Percentiles rank a stretch among this genome's conserved stretches.
These are phyloP conservation scores for Ambrosiella xylebori DNA, from an alignment of 2,329 filamentous ascomycete genomes.

Conservation along the genomic window DNA sequence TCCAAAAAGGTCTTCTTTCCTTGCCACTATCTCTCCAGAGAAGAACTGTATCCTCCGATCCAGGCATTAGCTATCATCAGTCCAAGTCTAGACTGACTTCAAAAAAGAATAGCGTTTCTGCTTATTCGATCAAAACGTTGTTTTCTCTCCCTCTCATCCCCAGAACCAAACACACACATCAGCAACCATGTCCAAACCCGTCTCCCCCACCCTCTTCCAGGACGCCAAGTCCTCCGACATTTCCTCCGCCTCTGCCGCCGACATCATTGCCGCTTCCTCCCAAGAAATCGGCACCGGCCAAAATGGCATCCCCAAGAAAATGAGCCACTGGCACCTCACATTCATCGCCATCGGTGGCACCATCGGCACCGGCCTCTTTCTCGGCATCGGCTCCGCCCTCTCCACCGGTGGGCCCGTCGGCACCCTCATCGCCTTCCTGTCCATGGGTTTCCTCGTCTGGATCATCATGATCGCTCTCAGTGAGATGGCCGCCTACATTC, in stretches of 20 bases:
- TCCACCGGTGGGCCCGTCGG: constrained; percentile 47
- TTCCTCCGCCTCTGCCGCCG: background rate
- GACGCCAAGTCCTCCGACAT: background rate
- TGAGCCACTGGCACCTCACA: constrained; percentile 27
- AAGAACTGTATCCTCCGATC: too few relatives aligned
- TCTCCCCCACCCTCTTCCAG: background rate
- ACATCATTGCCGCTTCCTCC: background rate
- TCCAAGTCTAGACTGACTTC: too few relatives aligned
- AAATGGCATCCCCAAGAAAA: constrained; percentile 14
- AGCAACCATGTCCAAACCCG: background rate
- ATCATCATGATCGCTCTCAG: constrained; percentile 54
- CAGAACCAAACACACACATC: background rate
- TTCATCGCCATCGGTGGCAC: constrained; percentile 41
- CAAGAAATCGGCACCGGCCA: constrained; percentile 1
- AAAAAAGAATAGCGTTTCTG: too few relatives aligned
- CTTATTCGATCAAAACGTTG: too few relatives aligned
- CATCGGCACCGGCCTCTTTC: constrained; percentile 56
- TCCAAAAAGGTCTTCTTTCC: too few relatives aligned
- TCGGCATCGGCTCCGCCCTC: constrained; percentile 47
- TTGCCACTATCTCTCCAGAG: too few relatives aligned
- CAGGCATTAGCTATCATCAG: too few relatives aligned
- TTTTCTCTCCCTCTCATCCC: too few relatives aligned
- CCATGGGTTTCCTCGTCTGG: constrained; percentile 56
- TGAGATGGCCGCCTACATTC: constrained; percentile 64
- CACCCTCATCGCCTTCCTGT: constrained; percentile 49